phyloP scores from a whole-genome alignment of 495 filamentous ascomycete species.

The Hamigera avellanea region DNA sequence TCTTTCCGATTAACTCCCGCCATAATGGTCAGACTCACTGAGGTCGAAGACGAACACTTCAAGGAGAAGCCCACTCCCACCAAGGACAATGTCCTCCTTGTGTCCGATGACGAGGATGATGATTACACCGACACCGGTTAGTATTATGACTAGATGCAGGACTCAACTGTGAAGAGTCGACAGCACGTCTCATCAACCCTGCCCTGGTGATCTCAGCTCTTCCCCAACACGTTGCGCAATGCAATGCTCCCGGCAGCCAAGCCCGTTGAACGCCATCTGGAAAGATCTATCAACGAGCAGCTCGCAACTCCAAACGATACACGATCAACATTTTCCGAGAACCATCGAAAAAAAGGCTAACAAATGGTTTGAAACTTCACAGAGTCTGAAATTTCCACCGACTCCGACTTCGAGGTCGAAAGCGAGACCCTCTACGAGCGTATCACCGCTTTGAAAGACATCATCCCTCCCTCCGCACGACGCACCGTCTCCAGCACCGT shows the following conservation, averaged over 20 bases:
- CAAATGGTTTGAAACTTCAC: no score
- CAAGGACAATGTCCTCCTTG: slow-evolving; percentile 33
- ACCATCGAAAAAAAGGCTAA: no score
- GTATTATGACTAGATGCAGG: no score
- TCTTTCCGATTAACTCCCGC: slow-evolving; percentile 11
- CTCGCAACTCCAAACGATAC: background rate
- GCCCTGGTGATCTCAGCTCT: background rate
- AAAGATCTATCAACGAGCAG: no score
- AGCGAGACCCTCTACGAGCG: slow-evolving; percentile 66
- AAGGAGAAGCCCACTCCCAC: slow-evolving; percentile 55
- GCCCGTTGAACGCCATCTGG: no score
- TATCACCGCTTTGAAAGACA: slow-evolving; percentile 77
- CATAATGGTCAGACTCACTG: slow-evolving; percentile 92
- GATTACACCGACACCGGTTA: slow-evolving; percentile 86
- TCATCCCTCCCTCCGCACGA: slow-evolving; percentile 75
- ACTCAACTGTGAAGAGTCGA: no score
- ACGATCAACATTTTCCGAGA: background rate
- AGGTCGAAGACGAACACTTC: slow-evolving; percentile 95
- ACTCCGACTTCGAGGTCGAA: slow-evolving; percentile 30
- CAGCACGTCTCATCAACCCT: no score
- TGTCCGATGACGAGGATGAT: slow-evolving; percentile 71
- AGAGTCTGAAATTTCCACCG: slow-evolving; percentile 45
- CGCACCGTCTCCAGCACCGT: slow-evolving; percentile 51
- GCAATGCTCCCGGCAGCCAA: background rate
- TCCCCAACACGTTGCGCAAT: slow-evolving; percentile 2